These are phyloP conservation scores for Cladosporium halotolerans DNA, from an alignment of 2,329 filamentous ascomycete species.

Conservation along the genomic window DNA sequence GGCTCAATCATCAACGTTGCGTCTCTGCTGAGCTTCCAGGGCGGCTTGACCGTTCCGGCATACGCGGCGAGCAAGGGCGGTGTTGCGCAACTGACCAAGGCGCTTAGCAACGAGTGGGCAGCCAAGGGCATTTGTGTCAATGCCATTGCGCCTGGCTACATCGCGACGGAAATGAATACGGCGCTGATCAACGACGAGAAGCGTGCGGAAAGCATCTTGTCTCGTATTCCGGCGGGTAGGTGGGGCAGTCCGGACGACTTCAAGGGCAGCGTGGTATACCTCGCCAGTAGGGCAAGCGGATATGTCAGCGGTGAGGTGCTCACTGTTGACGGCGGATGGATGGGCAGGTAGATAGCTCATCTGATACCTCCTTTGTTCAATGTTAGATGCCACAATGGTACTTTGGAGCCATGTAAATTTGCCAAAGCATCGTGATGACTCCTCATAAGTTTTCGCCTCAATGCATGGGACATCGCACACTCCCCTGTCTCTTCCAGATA, in stretches of 20 bases:
- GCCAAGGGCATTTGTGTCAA: conserved; percentile 71
- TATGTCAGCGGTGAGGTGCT: conserved; percentile 77
- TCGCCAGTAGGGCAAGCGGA: conserved; percentile 65
- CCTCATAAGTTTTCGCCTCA: no score
- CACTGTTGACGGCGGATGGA: conserved; percentile 73
- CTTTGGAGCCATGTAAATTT: no score
- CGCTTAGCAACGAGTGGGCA: conserved; percentile 79
- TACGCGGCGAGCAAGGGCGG: conserved; percentile 82
- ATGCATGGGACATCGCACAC: no score
- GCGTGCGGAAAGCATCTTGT: conserved; percentile 64
- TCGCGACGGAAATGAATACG: conserved; percentile 82
- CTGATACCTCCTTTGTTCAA: no score
- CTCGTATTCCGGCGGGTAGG: conserved; percentile 71
- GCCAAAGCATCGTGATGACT: no score
- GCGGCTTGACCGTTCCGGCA: conserved; percentile 66
- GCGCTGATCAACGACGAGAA: conserved; percentile 66
- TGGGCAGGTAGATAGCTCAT: conserved; percentile 12
- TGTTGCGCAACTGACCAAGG: conserved; percentile 76
- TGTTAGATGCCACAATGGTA: no score
- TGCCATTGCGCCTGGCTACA: conserved; percentile 79
- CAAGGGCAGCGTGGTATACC: conserved; percentile 70
- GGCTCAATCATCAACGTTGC: conserved; percentile 24
- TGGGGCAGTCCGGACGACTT: conserved; percentile 84
- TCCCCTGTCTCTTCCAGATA: no score
- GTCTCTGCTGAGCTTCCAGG: conserved; percentile 18